A percentile compares a stretch with the other conserved stretches of the same genome.
Conservation (phyloP, 257 asterid species). For the Hygrophila difformis region DNA sequence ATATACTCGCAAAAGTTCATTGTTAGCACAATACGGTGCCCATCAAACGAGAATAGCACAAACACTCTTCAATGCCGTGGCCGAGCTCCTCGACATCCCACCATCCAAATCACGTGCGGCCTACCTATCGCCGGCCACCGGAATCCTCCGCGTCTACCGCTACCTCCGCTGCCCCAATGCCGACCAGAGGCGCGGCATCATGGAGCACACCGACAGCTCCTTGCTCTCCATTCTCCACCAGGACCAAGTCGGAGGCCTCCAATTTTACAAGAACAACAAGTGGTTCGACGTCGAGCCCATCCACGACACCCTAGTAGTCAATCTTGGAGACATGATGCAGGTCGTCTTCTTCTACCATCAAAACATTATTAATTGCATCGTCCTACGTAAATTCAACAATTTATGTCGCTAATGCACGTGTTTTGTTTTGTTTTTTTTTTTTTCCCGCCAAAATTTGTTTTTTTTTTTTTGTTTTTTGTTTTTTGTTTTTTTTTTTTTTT, state of each 20-base stretch:
- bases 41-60: slow-evolving; percentile 54
- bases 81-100: slow-evolving; percentile 33
- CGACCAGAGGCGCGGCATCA: slow-evolving; percentile 49
- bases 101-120: slow-evolving; percentile 23
- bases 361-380: too few relatives aligned
- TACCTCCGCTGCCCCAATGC: slow-evolving; percentile 51
- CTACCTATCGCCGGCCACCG: slow-evolving; percentile 46
- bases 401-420: too few relatives aligned
- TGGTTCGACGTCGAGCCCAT: slow-evolving; percentile 67
- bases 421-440: too few relatives aligned
- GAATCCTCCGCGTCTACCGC: slow-evolving; percentile 65
- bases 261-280: slow-evolving; percentile 35
- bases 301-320: slow-evolving; percentile 50
- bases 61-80: slow-evolving; percentile 37
- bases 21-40: slow-evolving; percentile 55
- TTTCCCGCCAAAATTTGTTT: too few relatives aligned
- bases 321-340: slow-evolving; percentile 89
- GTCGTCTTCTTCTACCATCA: too few relatives aligned
- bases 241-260: slow-evolving; percentile 83
- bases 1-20: slow-evolving; percentile 22
- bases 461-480: too few relatives aligned
- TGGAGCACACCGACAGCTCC: slow-evolving; percentile 80
- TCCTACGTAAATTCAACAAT: too few relatives aligned
- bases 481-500: too few relatives aligned
- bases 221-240: slow-evolving; percentile 64